Evolutionary conservation across 1,284 basidiomycete species (phyloP).

Genomic region (Veloboletus limbatus): DNA sequence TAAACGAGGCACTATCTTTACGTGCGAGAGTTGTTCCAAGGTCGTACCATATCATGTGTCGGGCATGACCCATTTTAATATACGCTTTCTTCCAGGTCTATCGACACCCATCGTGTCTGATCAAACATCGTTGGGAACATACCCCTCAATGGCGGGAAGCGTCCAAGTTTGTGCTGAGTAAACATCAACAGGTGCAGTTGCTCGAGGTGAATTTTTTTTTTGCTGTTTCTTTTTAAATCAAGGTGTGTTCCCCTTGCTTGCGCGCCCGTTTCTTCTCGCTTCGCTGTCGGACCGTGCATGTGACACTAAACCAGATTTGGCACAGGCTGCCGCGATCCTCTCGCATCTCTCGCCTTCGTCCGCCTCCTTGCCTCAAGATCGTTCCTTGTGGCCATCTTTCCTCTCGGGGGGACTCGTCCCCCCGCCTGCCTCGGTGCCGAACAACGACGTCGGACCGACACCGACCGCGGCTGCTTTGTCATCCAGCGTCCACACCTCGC

Average conservation of each 20-base stretch:
- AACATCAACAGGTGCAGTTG: conserved; percentile 97
- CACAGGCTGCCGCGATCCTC: conserved; percentile 89
- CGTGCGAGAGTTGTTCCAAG: conserved; percentile 92
- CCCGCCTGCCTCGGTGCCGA: conserved; percentile 39
- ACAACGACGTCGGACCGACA: conserved; percentile 13
- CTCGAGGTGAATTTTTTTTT: conserved; percentile 64
- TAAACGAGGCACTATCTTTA: conserved; percentile 83
- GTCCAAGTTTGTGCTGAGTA: conserved; percentile 89
- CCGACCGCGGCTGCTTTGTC: too few relatives aligned
- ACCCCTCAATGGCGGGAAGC: conserved; percentile 97
- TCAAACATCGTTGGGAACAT: conserved; percentile 98
- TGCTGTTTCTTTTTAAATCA: too few relatives aligned
- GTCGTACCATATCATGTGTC: conserved; percentile 36
- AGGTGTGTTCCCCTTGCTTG: too few relatives aligned
- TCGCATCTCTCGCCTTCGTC: conserved; percentile 72
- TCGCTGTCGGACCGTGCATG: too few relatives aligned
- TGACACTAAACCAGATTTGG: conserved; percentile 7
- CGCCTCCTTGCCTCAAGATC: conserved; percentile 87
- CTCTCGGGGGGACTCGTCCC: conserved; percentile 68
- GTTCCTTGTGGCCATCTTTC: conserved; percentile 81
- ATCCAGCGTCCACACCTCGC: conserved; percentile 19
- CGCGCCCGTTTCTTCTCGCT: too few relatives aligned
- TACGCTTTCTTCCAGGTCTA: conserved; percentile 69
- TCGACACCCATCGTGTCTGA: conserved; percentile 90
- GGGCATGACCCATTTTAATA: conserved; percentile 1